phyloP scores from a whole-genome alignment of 768 basidiomycete species.

The Auricularia auricula-judae region DNA sequence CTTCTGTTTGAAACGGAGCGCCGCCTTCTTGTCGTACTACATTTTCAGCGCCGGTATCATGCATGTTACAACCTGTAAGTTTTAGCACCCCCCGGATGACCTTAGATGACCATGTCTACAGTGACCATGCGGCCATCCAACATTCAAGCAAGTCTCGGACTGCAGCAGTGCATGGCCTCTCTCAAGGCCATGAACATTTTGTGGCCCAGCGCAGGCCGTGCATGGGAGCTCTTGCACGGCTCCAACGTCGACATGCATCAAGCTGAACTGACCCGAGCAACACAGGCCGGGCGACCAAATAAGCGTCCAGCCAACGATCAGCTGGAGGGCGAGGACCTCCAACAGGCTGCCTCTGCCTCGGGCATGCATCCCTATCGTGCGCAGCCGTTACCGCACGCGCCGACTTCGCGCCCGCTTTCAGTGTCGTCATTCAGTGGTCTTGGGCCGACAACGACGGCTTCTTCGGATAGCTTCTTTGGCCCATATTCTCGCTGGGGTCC shows the following conservation, averaged over 20 bases:
- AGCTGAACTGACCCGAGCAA: not conserved
- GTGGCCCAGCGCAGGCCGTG: slow-evolving; percentile 62
- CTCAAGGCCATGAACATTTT: slow-evolving; percentile 63
- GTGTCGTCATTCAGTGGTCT: not conserved
- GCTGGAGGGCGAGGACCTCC: not conserved
- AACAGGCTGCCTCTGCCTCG: not conserved
- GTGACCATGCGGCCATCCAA: slow-evolving; percentile 64
- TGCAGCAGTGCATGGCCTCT: slow-evolving; percentile 52
- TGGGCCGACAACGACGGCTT: not conserved
- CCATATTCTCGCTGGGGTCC: not conserved
- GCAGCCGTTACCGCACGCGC: not conserved
- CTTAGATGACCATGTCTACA: slow-evolving; percentile 18
- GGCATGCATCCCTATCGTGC: not conserved
- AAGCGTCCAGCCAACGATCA: not conserved
- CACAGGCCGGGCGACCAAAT: not conserved
- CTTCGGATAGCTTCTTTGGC: not conserved
- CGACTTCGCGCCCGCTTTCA: not conserved
- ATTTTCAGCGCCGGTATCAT: slow-evolving; percentile 72
- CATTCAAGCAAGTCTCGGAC: slow-evolving; percentile 54
- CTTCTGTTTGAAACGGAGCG: slow-evolving; percentile 47
- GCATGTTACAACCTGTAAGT: slow-evolving; percentile 64
- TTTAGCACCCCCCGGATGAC: slow-evolving; percentile 3
- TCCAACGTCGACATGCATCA: slow-evolving; percentile 36
- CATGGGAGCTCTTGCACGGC: slow-evolving; percentile 56
- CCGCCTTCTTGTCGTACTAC: slow-evolving; percentile 64